A percentile compares a stretch with the other conserved stretches of the same genome.
These are phyloP conservation scores for Spencermartinsiella ligniputridi DNA, from an alignment of 1,139 yeast species.

Conservation along the genomic window DNA sequence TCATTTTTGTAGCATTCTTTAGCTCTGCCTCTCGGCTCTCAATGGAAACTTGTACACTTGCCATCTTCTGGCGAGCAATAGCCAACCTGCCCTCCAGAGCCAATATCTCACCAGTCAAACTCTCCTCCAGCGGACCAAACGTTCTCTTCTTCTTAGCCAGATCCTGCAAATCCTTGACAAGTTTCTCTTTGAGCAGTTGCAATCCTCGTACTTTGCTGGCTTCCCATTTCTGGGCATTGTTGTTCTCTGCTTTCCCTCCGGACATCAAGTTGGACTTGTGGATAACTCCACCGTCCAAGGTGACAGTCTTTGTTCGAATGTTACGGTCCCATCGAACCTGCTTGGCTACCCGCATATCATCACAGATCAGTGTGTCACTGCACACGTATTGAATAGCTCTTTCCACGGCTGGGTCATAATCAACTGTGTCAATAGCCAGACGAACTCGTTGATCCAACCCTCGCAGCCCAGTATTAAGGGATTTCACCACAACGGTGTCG, in stretches of 20 bases:
- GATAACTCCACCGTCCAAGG: slow-evolving; percentile 79
- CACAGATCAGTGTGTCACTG: slow-evolving; percentile 79
- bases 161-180: slow-evolving; percentile 49
- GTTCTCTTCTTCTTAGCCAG: slow-evolving; percentile 47
- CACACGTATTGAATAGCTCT: slow-evolving; percentile 79
- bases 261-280: slow-evolving; percentile 89
- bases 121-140: slow-evolving; percentile 53
- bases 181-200: slow-evolving; percentile 55
- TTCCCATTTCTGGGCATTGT: slow-evolving; percentile 56
- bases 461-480: slow-evolving; percentile 54
- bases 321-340: slow-evolving; percentile 63
- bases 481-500: slow-evolving; percentile 64
- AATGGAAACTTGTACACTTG: slow-evolving; percentile 56
- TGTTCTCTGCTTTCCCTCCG: slow-evolving; percentile 59
- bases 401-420: slow-evolving; percentile 61
- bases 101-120: slow-evolving; percentile 50
- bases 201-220: slow-evolving; percentile 55
- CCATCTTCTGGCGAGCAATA: slow-evolving; percentile 46
- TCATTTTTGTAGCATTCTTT: slow-evolving; percentile 57
- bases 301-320: slow-evolving; percentile 65
- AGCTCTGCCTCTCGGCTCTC: slow-evolving; percentile 50
- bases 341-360: slow-evolving; percentile 63
- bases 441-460: slow-evolving; percentile 52
- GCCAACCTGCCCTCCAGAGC: slow-evolving; percentile 54
- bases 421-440: slow-evolving; percentile 64